Evolutionary conservation across 202 grass and related monocot genomes (phyloP).

Genomic region (Musa balbisiana): DNA sequence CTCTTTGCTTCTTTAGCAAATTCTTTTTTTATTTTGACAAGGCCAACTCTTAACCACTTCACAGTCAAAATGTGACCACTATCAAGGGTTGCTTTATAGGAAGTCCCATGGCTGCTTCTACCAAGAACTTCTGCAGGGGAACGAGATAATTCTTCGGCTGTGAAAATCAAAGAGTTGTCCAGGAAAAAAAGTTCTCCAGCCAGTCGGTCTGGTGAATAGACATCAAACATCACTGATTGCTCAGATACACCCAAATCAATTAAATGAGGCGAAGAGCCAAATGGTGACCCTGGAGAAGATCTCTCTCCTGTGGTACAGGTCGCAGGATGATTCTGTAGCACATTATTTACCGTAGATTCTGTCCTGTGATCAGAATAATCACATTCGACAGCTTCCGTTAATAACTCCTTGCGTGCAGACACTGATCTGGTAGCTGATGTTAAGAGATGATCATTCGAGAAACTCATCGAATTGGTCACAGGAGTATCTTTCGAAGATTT

Average conservation of each 20-base stretch:
- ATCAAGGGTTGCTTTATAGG: constrained; percentile 76
- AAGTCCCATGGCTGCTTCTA: constrained; percentile 89
- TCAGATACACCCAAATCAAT: constrained; percentile 46
- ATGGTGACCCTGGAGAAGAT: constrained; percentile 34
- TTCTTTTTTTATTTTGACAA: constrained; percentile 88
- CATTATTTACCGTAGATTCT: constrained; percentile 31
- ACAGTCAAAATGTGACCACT: constrained; percentile 77
- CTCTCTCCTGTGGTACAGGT: constrained; percentile 21
- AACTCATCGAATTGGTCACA: constrained; percentile 66
- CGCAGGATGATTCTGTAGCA: constrained; percentile 26
- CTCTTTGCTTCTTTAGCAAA: constrained; percentile 83
- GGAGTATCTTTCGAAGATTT: constrained; percentile 66
- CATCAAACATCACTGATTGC: constrained; percentile 52
- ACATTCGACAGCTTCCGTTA: constrained; percentile 66
- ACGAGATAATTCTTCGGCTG: constrained; percentile 83
- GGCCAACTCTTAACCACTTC: constrained; percentile 91
- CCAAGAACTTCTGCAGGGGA: constrained; percentile 95
- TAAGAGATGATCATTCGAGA: constrained; percentile 92
- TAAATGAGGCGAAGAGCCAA: constrained; percentile 48
- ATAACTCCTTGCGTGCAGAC: constrained; percentile 81
- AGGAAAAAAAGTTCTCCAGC: constrained; percentile 82
- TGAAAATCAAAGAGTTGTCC: constrained; percentile 75
- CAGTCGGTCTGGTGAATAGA: constrained; percentile 77
- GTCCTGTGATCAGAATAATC: constrained; percentile 56
- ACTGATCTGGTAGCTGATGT: constrained; percentile 65